These are phyloP conservation scores for Alternaria brassicae DNA, from an alignment of 2,329 filamentous ascomycete species.

Conservation along the genomic window DNA sequence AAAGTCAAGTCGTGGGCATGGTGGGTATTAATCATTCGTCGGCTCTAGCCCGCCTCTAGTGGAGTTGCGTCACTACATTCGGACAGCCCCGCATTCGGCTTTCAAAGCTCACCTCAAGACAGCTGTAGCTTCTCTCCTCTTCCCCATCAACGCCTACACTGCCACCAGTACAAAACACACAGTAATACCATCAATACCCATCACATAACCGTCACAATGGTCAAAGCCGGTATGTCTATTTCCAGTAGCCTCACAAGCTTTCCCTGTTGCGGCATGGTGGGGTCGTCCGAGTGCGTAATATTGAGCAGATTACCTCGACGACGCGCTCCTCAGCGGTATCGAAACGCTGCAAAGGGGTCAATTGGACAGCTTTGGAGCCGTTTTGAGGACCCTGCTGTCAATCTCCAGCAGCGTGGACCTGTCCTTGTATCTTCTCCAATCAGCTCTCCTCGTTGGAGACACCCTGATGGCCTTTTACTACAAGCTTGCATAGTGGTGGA, in stretches of 20 bases:
- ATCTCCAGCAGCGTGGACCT: slow-evolving; percentile 15
- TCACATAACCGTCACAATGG: slow-evolving; percentile 78
- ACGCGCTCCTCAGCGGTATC: slow-evolving; percentile 16
- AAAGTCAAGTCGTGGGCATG: neutral
- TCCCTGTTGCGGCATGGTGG: slow-evolving; percentile 42
- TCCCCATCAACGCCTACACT: slow-evolving; percentile 17
- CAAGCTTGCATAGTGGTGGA: neutral
- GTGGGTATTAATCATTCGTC: slow-evolving; percentile 38
- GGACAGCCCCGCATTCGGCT: slow-evolving; percentile 35
- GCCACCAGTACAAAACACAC: slow-evolving; percentile 19
- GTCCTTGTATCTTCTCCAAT: slow-evolving; percentile 31
- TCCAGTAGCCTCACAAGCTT: slow-evolving; percentile 23
- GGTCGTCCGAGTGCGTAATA: slow-evolving; percentile 56
- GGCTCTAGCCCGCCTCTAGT: slow-evolving; percentile 30
- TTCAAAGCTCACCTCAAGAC: slow-evolving; percentile 32
- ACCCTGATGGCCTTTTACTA: slow-evolving; percentile 39
- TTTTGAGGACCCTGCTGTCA: slow-evolving; percentile 37
- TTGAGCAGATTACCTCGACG: slow-evolving; percentile 65
- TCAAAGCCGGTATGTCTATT: slow-evolving; percentile 85
- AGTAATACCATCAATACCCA: slow-evolving; percentile 22
- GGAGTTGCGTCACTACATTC: slow-evolving; percentile 40
- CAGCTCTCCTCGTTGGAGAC: slow-evolving; percentile 21
- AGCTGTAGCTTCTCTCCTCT: slow-evolving; percentile 4
- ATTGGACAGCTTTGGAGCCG: slow-evolving; percentile 22
- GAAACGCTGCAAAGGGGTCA: slow-evolving; percentile 23